These are phyloP conservation scores for Thalia dealbata DNA, from an alignment of 176 grass and related monocot species.

Conservation along the genomic window DNA sequence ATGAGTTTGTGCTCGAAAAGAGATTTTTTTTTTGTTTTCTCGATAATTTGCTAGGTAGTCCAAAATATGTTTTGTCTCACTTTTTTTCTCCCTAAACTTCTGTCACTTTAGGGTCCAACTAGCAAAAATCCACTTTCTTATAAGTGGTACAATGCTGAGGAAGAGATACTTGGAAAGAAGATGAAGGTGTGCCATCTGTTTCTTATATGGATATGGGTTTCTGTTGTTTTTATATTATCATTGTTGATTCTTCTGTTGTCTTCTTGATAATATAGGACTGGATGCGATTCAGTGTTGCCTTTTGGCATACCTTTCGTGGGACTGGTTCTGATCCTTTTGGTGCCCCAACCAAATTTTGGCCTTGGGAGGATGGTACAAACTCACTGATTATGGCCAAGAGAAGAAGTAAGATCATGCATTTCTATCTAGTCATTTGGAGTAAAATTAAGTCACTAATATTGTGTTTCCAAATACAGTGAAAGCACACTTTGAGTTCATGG, in stretches of 20 bases:
- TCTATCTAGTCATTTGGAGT: neutral
- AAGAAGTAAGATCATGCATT: constrained; percentile 51
- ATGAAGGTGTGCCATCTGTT: constrained; percentile 58
- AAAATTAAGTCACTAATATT: neutral
- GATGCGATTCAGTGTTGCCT: constrained; percentile 80
- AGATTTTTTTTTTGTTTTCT: neutral
- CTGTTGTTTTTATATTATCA: neutral
- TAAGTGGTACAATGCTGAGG: constrained; percentile 85
- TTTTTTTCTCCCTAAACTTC: neutral
- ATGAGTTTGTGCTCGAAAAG: neutral
- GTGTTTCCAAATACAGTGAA: constrained; percentile 41
- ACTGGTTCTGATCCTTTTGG: constrained; percentile 79
- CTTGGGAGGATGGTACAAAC: constrained; percentile 93
- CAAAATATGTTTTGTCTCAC: too few species aligned
- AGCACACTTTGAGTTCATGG: constrained; percentile 94
- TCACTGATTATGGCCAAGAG: constrained; percentile 81
- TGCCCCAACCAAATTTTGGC: constrained; percentile 76
- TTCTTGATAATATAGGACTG: constrained; percentile 50
- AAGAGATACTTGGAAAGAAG: constrained; percentile 91
- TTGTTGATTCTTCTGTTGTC: neutral
- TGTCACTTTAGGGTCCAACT: constrained; percentile 39
- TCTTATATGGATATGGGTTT: neutral
- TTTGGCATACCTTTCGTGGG: constrained; percentile 83
- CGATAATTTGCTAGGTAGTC: neutral
- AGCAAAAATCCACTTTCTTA: constrained; percentile 85